A percentile compares a stretch with the other conserved stretches of the same genome.
Conservation (phyloP, 495 filamentous ascomycete genomes). For the Aspergillus ellipticus region DNA sequence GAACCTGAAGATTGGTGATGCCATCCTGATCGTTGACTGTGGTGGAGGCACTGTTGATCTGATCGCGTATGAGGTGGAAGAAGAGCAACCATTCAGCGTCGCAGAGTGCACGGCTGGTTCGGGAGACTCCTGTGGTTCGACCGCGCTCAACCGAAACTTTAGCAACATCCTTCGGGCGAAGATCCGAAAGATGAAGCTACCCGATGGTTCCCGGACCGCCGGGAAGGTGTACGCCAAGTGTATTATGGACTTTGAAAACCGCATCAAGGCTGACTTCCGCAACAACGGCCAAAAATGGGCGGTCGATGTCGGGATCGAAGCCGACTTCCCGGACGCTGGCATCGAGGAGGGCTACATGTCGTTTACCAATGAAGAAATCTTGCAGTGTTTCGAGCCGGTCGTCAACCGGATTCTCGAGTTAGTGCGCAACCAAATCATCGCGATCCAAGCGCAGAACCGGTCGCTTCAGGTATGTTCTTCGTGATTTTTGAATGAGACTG, state of each 20-base stretch:
- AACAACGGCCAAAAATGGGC: conserved; percentile 83
- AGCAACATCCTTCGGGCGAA: conserved; percentile 77
- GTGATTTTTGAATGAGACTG: background rate
- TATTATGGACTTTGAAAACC: conserved; percentile 83
- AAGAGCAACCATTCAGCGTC: conserved; percentile 73
- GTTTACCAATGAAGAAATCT: conserved; percentile 77
- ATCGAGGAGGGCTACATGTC: conserved; percentile 83
- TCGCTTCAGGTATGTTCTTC: conserved; percentile 58
- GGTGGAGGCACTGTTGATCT: conserved; percentile 78
- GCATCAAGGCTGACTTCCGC: conserved; percentile 79
- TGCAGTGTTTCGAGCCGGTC: conserved; percentile 78
- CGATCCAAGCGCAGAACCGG: conserved; percentile 73
- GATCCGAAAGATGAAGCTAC: conserved; percentile 80
- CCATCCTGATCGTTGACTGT: conserved; percentile 75
- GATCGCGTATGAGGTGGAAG: conserved; percentile 78
- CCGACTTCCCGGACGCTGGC: conserved; percentile 73
- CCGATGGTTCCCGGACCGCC: conserved; percentile 70
- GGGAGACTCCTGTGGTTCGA: conserved; percentile 74
- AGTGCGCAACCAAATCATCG: conserved; percentile 77
- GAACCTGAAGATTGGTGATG: conserved; percentile 72
- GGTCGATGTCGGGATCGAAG: conserved; percentile 76
- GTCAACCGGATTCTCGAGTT: conserved; percentile 74
- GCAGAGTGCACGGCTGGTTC: conserved; percentile 75
- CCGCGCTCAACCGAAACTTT: conserved; percentile 77
- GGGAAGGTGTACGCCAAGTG: conserved; percentile 79